Evolutionary conservation across 768 basidiomycete species (phyloP), one percentile per base, ranked within the genome.

Genomic region (Fomitopsis pulvina): DNA sequence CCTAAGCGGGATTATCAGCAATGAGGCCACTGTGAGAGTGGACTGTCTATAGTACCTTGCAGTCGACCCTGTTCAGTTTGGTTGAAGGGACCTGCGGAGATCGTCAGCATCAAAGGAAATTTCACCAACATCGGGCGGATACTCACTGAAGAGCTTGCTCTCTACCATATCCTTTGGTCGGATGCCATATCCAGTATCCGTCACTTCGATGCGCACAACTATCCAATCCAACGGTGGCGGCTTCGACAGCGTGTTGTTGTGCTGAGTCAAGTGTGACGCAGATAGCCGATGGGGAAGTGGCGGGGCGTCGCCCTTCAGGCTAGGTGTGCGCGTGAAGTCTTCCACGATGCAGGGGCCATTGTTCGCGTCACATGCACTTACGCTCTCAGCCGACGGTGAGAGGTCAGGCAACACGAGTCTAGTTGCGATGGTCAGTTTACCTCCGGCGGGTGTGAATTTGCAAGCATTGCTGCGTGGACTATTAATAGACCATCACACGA

Each of bases 151-250:
- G 16, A 87, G 67, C 58, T 85, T 87, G 47, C 76, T 75, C 56
- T 85, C 78, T 1, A 74, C 71, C 67, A 92, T 82, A 63, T 92
- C 90, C 58, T 72, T 72, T 34, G 74, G 74, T 42, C 71, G 69
- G 48, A 86, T 78, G 3, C 85, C 85, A 38, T 71, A 77, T 4
- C 79, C 85, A 0, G 89, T 91, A 66, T 92, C 90, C 3, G 77
- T 76, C 3, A 93, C 79, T 62, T 92, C 90, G 25, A 92, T 85
- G 50, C 91, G 75, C n/a, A 93, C 86, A 45, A 88, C 83, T 51
- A 88, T 85, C 62, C 70, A 69, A 54, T 87, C 84, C 49, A 76
- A 53, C 2, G 72, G 68, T 0, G 69, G 54, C 1, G 68, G 63
- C 53, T 73, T 72, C 12, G 60, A 62, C 48, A 72, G 69, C 43